Evolutionary conservation across 306 rosid genomes (phyloP).

Genomic region (Sphenostylis stenocarpa): DNA sequence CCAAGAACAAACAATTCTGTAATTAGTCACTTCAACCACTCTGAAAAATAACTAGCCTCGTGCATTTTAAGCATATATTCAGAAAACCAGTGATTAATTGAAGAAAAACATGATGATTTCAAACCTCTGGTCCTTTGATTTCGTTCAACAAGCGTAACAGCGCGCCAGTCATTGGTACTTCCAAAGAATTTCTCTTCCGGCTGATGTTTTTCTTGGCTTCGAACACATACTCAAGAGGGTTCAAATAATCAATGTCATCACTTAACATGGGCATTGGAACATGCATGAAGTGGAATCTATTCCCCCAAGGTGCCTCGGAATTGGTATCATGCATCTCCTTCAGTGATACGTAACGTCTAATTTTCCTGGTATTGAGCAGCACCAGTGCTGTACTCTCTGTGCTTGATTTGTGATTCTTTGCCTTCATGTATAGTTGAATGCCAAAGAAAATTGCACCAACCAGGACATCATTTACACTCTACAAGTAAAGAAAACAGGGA

Average conservation of each 20-base stretch:
- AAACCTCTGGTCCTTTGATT: conserved; percentile 43
- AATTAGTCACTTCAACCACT: too few species aligned
- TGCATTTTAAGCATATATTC: too few species aligned
- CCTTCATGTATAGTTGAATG: conserved; percentile 46
- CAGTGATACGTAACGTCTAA: conserved; percentile 30
- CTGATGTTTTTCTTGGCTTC: conserved; percentile 32
- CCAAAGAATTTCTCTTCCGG: conserved; percentile 38
- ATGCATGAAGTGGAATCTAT: conserved; percentile 40
- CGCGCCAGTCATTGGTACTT: neutral
- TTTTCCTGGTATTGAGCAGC: conserved; percentile 47
- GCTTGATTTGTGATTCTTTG: conserved; percentile 27
- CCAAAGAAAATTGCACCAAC: conserved; percentile 37
- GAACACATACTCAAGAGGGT: conserved; percentile 46
- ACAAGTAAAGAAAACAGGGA: neutral
- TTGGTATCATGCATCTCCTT: conserved; percentile 37
- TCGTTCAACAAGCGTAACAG: conserved; percentile 28
- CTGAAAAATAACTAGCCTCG: too few species aligned
- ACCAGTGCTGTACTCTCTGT: conserved; percentile 40
- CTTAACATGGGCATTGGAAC: conserved; percentile 33
- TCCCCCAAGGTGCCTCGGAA: conserved; percentile 50
- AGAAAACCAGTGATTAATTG: neutral
- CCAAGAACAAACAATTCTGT: neutral
- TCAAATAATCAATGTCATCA: conserved; percentile 11
- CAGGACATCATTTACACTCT: conserved; percentile 51
- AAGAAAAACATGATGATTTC: neutral